Percentiles rank a stretch among this genome's conserved stretches.
Conservation (phyloP, 176 grass and related monocot genomes). For the Lolium rigidum region DNA sequence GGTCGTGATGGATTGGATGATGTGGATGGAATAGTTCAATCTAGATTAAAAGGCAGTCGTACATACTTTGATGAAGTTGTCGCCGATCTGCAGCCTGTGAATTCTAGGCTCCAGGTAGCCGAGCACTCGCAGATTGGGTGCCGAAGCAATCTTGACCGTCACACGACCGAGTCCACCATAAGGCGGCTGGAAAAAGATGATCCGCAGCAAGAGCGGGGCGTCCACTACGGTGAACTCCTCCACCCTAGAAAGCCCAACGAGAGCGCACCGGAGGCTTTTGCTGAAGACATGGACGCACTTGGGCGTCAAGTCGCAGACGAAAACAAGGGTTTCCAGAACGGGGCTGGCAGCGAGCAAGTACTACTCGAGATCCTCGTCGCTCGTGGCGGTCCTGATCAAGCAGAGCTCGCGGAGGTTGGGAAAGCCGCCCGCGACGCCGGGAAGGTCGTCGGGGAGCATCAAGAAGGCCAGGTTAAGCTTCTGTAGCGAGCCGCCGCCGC, state of each 20-base stretch:
- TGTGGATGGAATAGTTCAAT: too few species aligned
- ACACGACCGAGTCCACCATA: too few species aligned
- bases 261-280: conserved; percentile 28
- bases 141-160: too few species aligned
- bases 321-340: not conserved
- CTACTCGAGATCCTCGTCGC: not conserved
- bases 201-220: not conserved
- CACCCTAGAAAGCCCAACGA: not conserved
- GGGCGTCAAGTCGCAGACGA: not conserved
- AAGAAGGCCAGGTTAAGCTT: not conserved
- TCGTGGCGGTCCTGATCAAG: not conserved
- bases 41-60: too few species aligned
- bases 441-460: not conserved
- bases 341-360: not conserved
- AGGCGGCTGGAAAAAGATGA: not conserved
- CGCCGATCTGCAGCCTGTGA: too few species aligned
- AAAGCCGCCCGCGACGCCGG: not conserved
- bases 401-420: conserved; percentile 24
- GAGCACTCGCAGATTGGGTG: too few species aligned
- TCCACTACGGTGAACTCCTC: not conserved
- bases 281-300: not conserved
- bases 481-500: not conserved
- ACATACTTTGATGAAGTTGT: too few species aligned
- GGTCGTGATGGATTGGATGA: too few species aligned
- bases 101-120: too few species aligned